Evolutionary conservation across 2,329 filamentous ascomycete genomes (phyloP).

Genomic region (Sphaerulina musiva): DNA sequence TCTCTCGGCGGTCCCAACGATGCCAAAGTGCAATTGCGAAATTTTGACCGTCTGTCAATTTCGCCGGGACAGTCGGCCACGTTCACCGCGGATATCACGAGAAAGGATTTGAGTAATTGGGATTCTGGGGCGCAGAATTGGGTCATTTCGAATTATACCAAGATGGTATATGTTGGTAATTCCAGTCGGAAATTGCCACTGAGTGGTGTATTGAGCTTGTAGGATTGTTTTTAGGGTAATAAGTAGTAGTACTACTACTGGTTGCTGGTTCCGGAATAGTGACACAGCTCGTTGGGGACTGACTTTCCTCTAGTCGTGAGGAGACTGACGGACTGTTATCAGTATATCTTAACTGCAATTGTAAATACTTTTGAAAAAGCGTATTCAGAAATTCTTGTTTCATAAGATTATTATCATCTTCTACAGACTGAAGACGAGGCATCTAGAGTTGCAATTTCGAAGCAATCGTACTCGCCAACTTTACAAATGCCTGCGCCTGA

Average conservation of each 20-base stretch:
- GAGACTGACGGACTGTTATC: too few relatives aligned
- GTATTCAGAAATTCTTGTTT: too few relatives aligned
- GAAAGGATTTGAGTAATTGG: conserved; percentile 85
- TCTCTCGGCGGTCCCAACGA: conserved; percentile 73
- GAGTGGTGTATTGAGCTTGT: conserved; percentile 15
- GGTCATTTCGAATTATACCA: conserved; percentile 52
- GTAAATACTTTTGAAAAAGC: too few relatives aligned
- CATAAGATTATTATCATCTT: too few relatives aligned
- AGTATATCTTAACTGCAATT: too few relatives aligned
- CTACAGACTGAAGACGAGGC: neutral
- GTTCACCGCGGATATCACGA: conserved; percentile 64
- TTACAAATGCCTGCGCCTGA: conserved; percentile 64
- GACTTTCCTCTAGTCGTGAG: too few relatives aligned
- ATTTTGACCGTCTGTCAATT: conserved; percentile 72
- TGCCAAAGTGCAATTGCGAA: conserved; percentile 43
- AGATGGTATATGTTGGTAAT: conserved; percentile 55
- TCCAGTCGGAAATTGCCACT: conserved; percentile 54
- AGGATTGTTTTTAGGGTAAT: neutral
- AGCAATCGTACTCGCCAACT: conserved; percentile 20
- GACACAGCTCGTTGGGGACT: too few relatives aligned
- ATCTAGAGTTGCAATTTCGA: conserved; percentile 4
- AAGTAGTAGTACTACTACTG: too few relatives aligned
- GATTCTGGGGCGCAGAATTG: conserved; percentile 75
- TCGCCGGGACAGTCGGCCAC: conserved; percentile 59
- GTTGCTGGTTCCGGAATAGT: too few relatives aligned